Percentiles rank a stretch among this genome's conserved stretches.
Evolutionary conservation across 2,329 filamentous ascomycete genomes (phyloP).

Genomic region (Podosphaera aphanis): DNA sequence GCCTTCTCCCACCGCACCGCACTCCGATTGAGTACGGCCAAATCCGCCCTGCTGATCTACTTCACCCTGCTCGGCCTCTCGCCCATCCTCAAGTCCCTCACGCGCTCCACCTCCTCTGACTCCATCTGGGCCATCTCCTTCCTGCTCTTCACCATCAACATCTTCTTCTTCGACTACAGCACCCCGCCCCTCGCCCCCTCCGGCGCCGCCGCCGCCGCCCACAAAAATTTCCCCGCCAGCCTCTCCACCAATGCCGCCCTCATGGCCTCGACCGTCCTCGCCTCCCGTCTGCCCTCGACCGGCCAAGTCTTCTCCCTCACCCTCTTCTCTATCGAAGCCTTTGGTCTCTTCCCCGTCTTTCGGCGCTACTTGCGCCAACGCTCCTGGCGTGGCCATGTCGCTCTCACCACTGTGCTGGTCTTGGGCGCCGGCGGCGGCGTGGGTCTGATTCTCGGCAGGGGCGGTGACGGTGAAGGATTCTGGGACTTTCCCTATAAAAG

Average conservation of each 20-base stretch:
- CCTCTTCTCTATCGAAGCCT: constrained; percentile 90
- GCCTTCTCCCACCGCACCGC: constrained; percentile 22
- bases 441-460: constrained; percentile 31
- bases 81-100: constrained; percentile 92
- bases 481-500: constrained; percentile 20
- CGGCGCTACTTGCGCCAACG: constrained; percentile 65
- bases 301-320: constrained; percentile 89
- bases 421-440: constrained; percentile 60
- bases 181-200: constrained; percentile 34
- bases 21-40: constrained; percentile 55
- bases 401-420: constrained; percentile 53
- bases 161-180: constrained; percentile 94
- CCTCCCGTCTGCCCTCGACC: constrained; percentile 68
- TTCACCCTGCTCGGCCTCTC: constrained; percentile 77
- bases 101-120: constrained; percentile 72
- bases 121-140: constrained; percentile 95
- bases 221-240: constrained; percentile 24
- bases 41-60: constrained; percentile 82
- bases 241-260: constrained; percentile 87
- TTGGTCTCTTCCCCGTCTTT: constrained; percentile 93
- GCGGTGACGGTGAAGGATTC: constrained; percentile 28
- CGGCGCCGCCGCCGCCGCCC: constrained; percentile 16
- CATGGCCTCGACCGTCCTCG: constrained; percentile 88
- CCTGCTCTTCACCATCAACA: constrained; percentile 81
- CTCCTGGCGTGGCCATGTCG: constrained; percentile 59